Evolutionary conservation across 805 yeast species (phyloP).

Genomic region (Jamesozyma lodderae): DNA sequence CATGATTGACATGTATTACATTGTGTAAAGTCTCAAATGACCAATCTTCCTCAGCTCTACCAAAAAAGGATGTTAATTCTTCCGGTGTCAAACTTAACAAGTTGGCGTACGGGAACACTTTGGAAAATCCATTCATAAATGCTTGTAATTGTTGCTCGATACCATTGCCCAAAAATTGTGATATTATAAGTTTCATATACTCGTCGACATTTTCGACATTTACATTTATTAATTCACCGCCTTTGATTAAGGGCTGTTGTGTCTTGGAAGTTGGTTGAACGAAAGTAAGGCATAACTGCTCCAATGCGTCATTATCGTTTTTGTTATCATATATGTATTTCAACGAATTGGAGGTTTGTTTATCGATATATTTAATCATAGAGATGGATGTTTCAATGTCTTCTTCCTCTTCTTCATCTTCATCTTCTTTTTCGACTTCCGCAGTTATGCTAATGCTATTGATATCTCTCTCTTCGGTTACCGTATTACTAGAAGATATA

Average conservation of each 20-base stretch:
- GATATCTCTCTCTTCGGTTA: too few relatives aligned
- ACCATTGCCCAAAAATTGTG: constrained; percentile 54
- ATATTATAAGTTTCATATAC: constrained; percentile 50
- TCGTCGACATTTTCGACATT: constrained; percentile 43
- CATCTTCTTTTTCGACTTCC: too few relatives aligned
- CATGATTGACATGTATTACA: constrained; percentile 79
- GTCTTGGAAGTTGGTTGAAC: constrained; percentile 68
- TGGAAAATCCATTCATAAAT: constrained; percentile 72
- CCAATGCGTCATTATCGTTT: constrained; percentile 21
- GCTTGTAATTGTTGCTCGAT: constrained; percentile 53
- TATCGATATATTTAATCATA: constrained; percentile 45
- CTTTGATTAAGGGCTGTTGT: constrained; percentile 45
- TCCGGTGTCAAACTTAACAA: constrained; percentile 60
- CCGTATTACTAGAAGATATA: too few relatives aligned
- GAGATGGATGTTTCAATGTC: constrained; percentile 23
- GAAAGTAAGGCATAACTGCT: constrained; percentile 53
- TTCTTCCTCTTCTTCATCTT: too few relatives aligned
- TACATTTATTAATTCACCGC: constrained; percentile 47
- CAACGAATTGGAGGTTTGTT: constrained; percentile 49
- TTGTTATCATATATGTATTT: constrained; percentile 39
- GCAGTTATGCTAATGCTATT: too few relatives aligned
- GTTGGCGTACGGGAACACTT: constrained; percentile 70
- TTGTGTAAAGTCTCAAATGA: constrained; percentile 47
- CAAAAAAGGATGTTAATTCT: constrained; percentile 67
- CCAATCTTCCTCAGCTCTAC: constrained; percentile 86